A percentile compares a stretch with the other conserved stretches of the same genome.
Evolutionary conservation across 129 eudicot genomes (phyloP).

Genomic region (Lonicera japonica): DNA sequence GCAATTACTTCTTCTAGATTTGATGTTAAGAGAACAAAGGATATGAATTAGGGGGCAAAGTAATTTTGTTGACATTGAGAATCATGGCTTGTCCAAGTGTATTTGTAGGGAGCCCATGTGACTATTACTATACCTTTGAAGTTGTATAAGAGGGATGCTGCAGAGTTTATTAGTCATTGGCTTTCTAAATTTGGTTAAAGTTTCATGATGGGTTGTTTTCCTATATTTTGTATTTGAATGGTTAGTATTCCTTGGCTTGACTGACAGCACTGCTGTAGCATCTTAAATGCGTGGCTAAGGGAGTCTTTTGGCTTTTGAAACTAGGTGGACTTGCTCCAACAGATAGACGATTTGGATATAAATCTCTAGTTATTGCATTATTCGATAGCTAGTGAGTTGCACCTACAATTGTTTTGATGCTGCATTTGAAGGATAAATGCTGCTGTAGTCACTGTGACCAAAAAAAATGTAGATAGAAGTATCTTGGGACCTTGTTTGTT

Average conservation of each 20-base stretch:
- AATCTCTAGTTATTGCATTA: not conserved
- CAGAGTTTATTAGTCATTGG: slow-evolving; percentile 5
- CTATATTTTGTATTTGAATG: slow-evolving; percentile 1
- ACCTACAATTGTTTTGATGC: not conserved
- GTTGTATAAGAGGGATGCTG: not conserved
- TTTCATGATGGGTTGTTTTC: slow-evolving; percentile 1
- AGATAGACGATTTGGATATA: not conserved
- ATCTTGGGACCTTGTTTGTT: not conserved
- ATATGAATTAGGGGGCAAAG: not conserved
- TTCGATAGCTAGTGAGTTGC: not conserved
- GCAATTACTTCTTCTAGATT: not conserved
- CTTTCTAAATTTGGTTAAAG: slow-evolving; percentile 12
- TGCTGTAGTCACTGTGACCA: not conserved
- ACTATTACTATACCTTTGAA: not conserved
- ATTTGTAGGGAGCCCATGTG: slow-evolving; percentile 3
- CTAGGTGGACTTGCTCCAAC: not conserved
- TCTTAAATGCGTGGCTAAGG: slow-evolving; percentile 3
- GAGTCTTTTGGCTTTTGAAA: not conserved
- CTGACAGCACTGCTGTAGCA: not conserved
- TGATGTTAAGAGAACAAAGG: not conserved
- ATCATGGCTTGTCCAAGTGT: not conserved
- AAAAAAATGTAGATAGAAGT: not conserved
- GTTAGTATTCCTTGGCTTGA: not conserved
- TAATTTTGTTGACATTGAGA: slow-evolving; percentile 10
- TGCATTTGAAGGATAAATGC: not conserved